A percentile compares a stretch with the other conserved stretches of the same genome.
phyloP scores from a whole-genome alignment of 2,329 filamentous ascomycete genomes.

The Fusarium cicatricum region DNA sequence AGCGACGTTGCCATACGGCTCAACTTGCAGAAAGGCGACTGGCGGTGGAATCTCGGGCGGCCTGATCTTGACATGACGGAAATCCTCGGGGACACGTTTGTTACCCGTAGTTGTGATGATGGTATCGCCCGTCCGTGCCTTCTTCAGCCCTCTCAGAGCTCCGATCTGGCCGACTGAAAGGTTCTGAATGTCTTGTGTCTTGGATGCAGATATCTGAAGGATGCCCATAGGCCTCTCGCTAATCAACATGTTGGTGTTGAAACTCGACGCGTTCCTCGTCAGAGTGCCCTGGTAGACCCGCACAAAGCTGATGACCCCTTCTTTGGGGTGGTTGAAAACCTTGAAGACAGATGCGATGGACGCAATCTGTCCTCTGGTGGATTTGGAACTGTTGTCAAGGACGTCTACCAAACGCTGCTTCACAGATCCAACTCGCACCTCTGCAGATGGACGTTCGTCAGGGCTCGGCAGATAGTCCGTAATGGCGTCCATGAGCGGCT shows the following conservation, averaged over 20 bases:
- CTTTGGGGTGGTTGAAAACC: slow-evolving; percentile 85
- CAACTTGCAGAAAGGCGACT: slow-evolving; percentile 95
- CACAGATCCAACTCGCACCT: slow-evolving; percentile 74
- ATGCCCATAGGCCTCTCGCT: slow-evolving; percentile 83
- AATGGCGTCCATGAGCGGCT: slow-evolving; percentile 88
- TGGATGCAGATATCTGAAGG: slow-evolving; percentile 88
- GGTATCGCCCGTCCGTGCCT: slow-evolving; percentile 93
- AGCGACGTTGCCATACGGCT: slow-evolving; percentile 78
- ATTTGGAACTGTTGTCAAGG: slow-evolving; percentile 51
- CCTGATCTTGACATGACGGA: slow-evolving; percentile 81
- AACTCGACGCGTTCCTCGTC: slow-evolving; percentile 76
- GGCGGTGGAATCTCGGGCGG: slow-evolving; percentile 91
- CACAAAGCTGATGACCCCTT: slow-evolving; percentile 90
- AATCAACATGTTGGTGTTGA: slow-evolving; percentile 85
- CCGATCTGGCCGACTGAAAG: slow-evolving; percentile 91
- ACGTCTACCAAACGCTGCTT: slow-evolving; percentile 48
- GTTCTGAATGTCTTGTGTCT: slow-evolving; percentile 82
- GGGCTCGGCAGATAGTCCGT: slow-evolving; percentile 88
- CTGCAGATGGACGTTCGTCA: slow-evolving; percentile 78
- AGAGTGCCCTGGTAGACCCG: slow-evolving; percentile 89
- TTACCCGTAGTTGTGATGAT: slow-evolving; percentile 74
- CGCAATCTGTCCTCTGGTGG: slow-evolving; percentile 48
- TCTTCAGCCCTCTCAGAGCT: slow-evolving; percentile 88
- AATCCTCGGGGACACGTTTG: slow-evolving; percentile 70
- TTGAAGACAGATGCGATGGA: slow-evolving; percentile 84